phyloP scores from a whole-genome alignment of 2,329 filamentous ascomycete genomes.

The Trichoderma brevicompactum region DNA sequence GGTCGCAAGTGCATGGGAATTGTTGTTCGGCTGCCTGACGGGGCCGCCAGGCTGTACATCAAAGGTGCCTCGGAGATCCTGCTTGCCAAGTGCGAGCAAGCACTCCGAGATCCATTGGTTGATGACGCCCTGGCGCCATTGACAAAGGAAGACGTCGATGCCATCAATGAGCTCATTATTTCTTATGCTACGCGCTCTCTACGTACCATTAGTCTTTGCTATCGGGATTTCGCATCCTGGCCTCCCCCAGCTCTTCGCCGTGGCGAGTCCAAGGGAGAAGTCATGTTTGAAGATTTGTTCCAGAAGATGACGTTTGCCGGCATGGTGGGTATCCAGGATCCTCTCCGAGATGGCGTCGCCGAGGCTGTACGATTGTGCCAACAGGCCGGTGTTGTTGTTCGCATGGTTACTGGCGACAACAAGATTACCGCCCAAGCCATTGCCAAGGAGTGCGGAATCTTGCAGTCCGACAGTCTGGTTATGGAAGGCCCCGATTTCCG shows the following conservation, averaged over 20 bases:
- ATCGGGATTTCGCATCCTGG: constrained; percentile 84
- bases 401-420: constrained; percentile 88
- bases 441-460: constrained; percentile 77
- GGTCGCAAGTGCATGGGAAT: constrained; percentile 73
- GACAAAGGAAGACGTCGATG: constrained; percentile 57
- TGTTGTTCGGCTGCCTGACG: constrained; percentile 56
- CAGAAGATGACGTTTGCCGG: constrained; percentile 69
- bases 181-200: constrained; percentile 79
- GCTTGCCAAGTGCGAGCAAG: constrained; percentile 58
- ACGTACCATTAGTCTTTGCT: constrained; percentile 82
- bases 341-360: constrained; percentile 73
- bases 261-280: constrained; percentile 61
- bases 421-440: constrained; percentile 79
- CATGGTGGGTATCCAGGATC: constrained; percentile 81
- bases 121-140: constrained; percentile 51
- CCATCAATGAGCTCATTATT: constrained; percentile 70
- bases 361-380: constrained; percentile 76
- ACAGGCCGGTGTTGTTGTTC: constrained; percentile 75
- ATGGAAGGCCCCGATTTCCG: constrained; percentile 82
- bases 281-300: constrained; percentile 70
- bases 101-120: constrained; percentile 54
- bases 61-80: constrained; percentile 70
- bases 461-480: constrained; percentile 67
- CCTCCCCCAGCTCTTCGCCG: constrained; percentile 68
- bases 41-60: constrained; percentile 60